phyloP scores from a whole-genome alignment of 2,329 filamentous ascomycete genomes.

The Epichloe gansuensis region DNA sequence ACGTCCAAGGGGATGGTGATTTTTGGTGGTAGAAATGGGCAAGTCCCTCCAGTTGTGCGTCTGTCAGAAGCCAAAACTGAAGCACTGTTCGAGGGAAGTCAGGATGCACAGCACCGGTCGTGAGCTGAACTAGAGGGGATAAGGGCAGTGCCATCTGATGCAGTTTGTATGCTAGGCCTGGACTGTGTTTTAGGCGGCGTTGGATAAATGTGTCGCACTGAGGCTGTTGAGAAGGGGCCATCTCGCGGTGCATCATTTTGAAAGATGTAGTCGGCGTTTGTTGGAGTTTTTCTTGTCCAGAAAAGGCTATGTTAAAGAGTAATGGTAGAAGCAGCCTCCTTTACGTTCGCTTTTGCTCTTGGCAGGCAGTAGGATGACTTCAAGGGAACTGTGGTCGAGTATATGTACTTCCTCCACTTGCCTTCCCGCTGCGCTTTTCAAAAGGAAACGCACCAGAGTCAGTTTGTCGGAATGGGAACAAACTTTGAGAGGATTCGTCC shows the following conservation, averaged over 20 bases:
- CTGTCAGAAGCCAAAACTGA: constrained; percentile 62
- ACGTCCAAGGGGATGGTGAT: constrained; percentile 40
- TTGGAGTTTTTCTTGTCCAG: neutral
- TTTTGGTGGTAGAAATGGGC: constrained; percentile 65
- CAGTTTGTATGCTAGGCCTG: constrained; percentile 48
- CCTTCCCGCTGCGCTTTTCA: neutral
- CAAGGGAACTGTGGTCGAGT: neutral
- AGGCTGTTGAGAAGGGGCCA: constrained; percentile 17
- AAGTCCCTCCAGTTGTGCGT: constrained; percentile 55
- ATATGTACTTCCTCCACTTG: constrained; percentile 1
- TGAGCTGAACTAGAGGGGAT: constrained; percentile 52
- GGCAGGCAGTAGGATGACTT: neutral
- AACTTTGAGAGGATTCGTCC: neutral
- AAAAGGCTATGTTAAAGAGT: neutral
- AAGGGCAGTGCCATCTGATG: constrained; percentile 53
- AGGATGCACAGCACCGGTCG: constrained; percentile 49
- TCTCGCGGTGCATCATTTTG: constrained; percentile 23
- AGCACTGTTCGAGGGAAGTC: constrained; percentile 55
- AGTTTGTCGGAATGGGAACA: neutral
- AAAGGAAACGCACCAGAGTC: neutral
- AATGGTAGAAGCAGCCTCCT: neutral
- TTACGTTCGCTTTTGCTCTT: neutral
- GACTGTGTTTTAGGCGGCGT: constrained; percentile 30
- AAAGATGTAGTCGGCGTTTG: neutral
- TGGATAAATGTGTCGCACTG: constrained; percentile 16